Evolutionary conservation across 129 eudicot species (phyloP), one percentile per base, ranked within the genome.

Genomic region (Helianthus tuberosus): DNA sequence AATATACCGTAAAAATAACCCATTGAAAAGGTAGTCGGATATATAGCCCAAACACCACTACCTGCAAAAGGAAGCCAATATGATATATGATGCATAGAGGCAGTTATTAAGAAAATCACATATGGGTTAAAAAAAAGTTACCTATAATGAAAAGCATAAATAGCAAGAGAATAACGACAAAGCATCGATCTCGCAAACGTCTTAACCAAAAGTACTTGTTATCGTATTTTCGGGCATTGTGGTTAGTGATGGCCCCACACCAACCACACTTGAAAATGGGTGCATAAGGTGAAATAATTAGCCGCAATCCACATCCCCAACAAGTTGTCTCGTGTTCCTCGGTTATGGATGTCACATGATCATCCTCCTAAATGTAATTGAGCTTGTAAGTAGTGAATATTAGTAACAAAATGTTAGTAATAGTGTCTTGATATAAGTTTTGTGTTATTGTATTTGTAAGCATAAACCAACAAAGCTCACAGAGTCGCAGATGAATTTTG

Each of bases 281-380:
- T 64, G 94, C 88, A 80, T 85, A 74, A 52, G 96, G 87, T 69
- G 97, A 78, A 72, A 94, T 85, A 71, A 85, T 77, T 38, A 94
- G 88, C 47, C 85, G 90, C 64, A 86, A 83, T 66, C 99, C 99
- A 87, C 99, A 94, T 69, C 99, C 99, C 99, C 99, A 94, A 63
- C 99, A 94, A 43, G 69, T 86, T 75, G 90, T 77, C 75, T 91
- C 97, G 68, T 71, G 84, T 49, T 88, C 92, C 62, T 75, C 89
- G 57, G 23, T 71, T 44, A 82, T 76, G 17, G 90, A 66, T 61
- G 85, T 64, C 46, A 79, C 79, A 29, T 67, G 64, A 63, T 87
- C 84, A 76, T 89, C 90, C 84, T 82, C 89, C 97, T 90, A 71
- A 2, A 63, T 39, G 32, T 50, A 69, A 74, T 46, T 11, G 61